These are phyloP conservation scores for Exophiala phaeomuriformis DNA, from an alignment of 2,329 filamentous ascomycete species.

Conservation along the genomic window DNA sequence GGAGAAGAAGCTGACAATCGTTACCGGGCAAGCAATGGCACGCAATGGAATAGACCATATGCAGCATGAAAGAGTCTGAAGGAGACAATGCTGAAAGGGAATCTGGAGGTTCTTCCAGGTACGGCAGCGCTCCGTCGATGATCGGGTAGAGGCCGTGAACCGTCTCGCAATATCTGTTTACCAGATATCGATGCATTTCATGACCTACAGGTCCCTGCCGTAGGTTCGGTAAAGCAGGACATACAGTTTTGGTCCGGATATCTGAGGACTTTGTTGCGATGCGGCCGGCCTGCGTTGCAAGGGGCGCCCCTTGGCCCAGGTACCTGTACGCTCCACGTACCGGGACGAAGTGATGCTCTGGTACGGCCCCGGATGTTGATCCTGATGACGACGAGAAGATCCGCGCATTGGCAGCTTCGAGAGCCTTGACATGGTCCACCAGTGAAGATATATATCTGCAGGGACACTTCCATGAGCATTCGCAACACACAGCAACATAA, in stretches of 20 bases:
- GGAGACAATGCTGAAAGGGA: background rate
- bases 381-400: background rate
- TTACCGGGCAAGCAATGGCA: conserved; percentile 8
- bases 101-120: background rate
- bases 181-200: conserved; percentile 1
- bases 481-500: background rate
- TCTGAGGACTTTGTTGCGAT: background rate
- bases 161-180: background rate
- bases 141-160: conserved; percentile 4
- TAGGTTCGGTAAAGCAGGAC: background rate
- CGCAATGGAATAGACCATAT: conserved; percentile 7
- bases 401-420: background rate
- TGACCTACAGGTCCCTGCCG: background rate
- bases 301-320: background rate
- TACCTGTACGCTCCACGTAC: conserved; percentile 1
- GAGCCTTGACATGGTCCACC: conserved; percentile 1
- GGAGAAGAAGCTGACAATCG: conserved; percentile 1
- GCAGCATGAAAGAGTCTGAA: background rate
- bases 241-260: background rate
- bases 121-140: background rate
- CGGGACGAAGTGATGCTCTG: background rate
- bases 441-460: conserved; percentile 3
- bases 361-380: background rate
- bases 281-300: background rate
- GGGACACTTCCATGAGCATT: background rate